Base-by-base conservation (phyloP, 345 rosid species). In the Acer negundo region DNA sequence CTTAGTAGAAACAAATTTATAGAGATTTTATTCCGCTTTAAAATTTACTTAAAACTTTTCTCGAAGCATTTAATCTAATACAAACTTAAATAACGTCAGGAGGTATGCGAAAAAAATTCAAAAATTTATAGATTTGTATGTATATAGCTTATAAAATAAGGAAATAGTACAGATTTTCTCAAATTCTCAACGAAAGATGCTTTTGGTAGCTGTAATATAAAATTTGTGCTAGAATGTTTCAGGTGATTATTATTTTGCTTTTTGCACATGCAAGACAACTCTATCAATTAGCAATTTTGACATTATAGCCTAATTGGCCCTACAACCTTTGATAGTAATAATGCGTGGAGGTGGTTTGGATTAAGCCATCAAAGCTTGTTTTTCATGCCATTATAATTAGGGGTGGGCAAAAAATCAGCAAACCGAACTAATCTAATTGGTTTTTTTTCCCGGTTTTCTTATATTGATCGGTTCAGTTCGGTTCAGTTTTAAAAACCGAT, bases 271-370 rank as follows among this genome's bases (percentile, higher is more conserved):
- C 8, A 19, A 24, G 44, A 19, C 6, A 24, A 10, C 9, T n/a
- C 26, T 16, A 56, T 68, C 56, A 23, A 56, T 5, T 23, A 67
- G 46, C 40, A 73, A n/a, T 23, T 20, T 35, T 44, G 23, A 19
- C 26, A 38, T 38, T 2, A 3, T 62, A 7, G 61, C 47, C 47
- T 10, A 59, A 59, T 4, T 69, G 74, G 74, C 13, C 74, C 2
- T 59, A 19, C 51, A 24, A 38, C 31, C 44, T 28, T 16, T 28
- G 16, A 1, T 23, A 70, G 11, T 59, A 4, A 70, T 59, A 56
- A 68, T 28, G 69, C 8, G 3, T 63, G 26, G 19, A 31, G 80
- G 70, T 28, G 44, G 55, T 77, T 77, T 69, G 40, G 35, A 51
- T 46, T 44, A 9, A 47, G 62, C 38, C 70, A 69, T 70, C 70